Evolutionary conservation across 345 rosid genomes (phyloP).

Genomic region (Alliaria petiolata): DNA sequence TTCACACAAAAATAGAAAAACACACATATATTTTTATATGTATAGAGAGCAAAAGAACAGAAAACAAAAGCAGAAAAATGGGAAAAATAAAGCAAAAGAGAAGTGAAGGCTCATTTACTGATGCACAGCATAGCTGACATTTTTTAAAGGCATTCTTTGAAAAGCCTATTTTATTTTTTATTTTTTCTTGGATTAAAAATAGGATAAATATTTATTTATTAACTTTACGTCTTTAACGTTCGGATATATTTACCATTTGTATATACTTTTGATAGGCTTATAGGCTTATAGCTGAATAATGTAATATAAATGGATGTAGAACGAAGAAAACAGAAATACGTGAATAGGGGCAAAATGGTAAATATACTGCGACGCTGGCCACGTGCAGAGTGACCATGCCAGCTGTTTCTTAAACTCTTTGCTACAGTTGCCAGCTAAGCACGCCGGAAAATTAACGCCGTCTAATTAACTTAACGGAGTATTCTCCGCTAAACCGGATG

Average conservation of each 20-base stretch:
- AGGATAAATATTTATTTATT: too few relatives aligned
- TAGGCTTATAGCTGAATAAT: background rate
- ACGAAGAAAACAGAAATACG: background rate
- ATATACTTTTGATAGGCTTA: too few relatives aligned
- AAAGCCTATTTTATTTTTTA: background rate
- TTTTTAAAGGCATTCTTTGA: background rate
- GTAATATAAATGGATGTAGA: background rate
- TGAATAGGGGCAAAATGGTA: background rate
- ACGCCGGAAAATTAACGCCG: constrained; percentile 29
- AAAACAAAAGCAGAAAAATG: background rate
- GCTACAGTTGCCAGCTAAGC: constrained; percentile 33
- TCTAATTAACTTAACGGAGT: constrained; percentile 6
- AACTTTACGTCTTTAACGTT: too few relatives aligned
- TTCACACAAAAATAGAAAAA: background rate
- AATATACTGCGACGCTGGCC: background rate
- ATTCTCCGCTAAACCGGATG: background rate
- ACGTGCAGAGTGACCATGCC: constrained; percentile 35
- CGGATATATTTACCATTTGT: too few relatives aligned
- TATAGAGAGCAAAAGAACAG: background rate
- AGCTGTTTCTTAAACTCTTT: constrained; percentile 30
- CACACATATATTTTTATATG: background rate
- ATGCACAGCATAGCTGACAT: constrained; percentile 17
- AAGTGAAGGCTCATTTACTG: constrained; percentile 25
- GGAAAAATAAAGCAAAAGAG: constrained; percentile 7
- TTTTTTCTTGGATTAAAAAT: background rate